phyloP scores from a whole-genome alignment of 1,139 yeast genomes.

The Taiozyma sp. region DNA sequence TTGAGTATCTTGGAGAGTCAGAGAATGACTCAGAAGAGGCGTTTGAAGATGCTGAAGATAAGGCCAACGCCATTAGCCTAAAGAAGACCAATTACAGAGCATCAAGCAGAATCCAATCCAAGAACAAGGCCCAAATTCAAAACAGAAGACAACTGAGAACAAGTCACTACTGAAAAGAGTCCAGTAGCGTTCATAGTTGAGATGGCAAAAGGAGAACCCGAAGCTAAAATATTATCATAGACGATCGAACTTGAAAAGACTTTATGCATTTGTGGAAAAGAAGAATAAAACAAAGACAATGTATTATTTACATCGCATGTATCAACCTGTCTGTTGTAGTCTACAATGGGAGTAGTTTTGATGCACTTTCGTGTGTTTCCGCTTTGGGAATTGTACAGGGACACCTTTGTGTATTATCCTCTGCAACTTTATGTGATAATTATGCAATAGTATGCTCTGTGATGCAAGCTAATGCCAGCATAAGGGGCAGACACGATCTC shows the following conservation, averaged over 20 bases:
- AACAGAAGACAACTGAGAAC: constrained; percentile 18
- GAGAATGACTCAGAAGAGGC: constrained; percentile 12
- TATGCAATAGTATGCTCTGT: not conserved
- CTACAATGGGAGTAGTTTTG: not conserved
- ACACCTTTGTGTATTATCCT: not conserved
- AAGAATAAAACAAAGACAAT: not conserved
- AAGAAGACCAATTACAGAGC: constrained; percentile 14
- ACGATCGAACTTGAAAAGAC: not conserved
- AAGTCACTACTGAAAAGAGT: constrained; percentile 4
- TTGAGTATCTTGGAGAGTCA: constrained; percentile 12
- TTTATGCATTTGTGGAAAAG: not conserved
- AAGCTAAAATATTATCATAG: not conserved
- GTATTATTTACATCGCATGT: not conserved
- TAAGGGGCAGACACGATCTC: not conserved
- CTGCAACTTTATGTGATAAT: not conserved
- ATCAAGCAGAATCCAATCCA: constrained; percentile 18
- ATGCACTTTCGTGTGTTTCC: not conserved
- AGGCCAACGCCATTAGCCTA: constrained; percentile 14
- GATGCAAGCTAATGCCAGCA: no score
- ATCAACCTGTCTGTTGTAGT: not conserved
- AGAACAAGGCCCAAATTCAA: constrained; percentile 19
- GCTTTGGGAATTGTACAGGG: not conserved
- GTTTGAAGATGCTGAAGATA: constrained; percentile 15
- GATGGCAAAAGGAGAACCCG: not conserved
- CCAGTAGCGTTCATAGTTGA: no score